A percentile compares a stretch with the other conserved stretches of the same genome.
Conservation (phyloP, 768 basidiomycete genomes). For the Tricholoma sp. region DNA sequence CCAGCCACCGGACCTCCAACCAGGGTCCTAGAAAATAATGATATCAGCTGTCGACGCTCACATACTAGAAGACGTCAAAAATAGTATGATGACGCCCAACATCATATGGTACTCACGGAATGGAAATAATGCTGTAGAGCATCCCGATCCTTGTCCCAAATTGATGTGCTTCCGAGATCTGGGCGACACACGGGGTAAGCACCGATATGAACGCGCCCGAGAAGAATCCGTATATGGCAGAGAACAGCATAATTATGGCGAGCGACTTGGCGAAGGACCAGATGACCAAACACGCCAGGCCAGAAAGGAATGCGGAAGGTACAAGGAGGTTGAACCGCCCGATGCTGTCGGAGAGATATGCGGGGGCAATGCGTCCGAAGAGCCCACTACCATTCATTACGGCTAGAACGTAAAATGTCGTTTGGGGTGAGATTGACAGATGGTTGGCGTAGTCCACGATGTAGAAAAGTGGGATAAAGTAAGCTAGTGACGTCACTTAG, state of each 20-base stretch:
- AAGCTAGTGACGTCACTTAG: conserved; percentile 32
- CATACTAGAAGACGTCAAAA: too few relatives aligned
- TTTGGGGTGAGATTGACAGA: conserved; percentile 30
- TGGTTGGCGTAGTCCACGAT: conserved; percentile 55
- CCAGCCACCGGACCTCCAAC: conserved; percentile 64
- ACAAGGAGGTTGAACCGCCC: conserved; percentile 66
- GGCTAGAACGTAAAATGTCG: conserved; percentile 53
- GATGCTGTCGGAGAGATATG: conserved; percentile 57
- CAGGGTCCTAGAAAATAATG: conserved; percentile 44
- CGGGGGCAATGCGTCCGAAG: conserved; percentile 59
- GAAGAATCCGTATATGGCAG: conserved; percentile 55
- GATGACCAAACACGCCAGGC: conserved; percentile 50
- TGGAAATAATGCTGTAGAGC: conserved; percentile 58
- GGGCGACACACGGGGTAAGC: conserved; percentile 61
- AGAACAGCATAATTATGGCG: conserved; percentile 42
- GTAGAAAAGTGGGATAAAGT: conserved; percentile 72
- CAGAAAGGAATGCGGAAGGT: conserved; percentile 58
- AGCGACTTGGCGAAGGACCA: conserved; percentile 48
- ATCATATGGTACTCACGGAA: conserved; percentile 50
- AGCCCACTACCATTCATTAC: conserved; percentile 67
- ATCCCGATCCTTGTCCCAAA: conserved; percentile 63
- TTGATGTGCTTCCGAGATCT: conserved; percentile 54
- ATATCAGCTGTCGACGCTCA: too few relatives aligned
- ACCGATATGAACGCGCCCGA: conserved; percentile 68
- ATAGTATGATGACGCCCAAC: background rate